Evolutionary conservation across 2,329 filamentous ascomycete species (phyloP).

Genomic region (Penicillium psychrosexuale): DNA sequence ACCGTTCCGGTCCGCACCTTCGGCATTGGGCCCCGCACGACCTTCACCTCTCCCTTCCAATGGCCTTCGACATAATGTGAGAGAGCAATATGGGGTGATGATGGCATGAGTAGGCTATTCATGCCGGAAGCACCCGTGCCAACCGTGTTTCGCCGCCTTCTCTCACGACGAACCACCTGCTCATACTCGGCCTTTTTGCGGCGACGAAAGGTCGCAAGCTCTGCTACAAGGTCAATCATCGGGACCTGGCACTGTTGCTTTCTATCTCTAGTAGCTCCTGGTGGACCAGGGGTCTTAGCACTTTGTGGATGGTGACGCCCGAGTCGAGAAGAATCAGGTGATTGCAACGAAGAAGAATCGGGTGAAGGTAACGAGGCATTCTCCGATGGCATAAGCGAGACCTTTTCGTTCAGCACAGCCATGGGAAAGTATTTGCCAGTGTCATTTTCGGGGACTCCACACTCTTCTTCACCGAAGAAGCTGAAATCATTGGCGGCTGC

Average conservation of each 20-base stretch:
- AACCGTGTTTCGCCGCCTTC: constrained; percentile 26
- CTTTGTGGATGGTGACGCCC: constrained; percentile 11
- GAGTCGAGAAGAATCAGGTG: constrained; percentile 13
- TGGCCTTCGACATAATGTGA: constrained; percentile 52
- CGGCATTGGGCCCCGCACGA: constrained; percentile 48
- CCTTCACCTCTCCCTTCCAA: constrained; percentile 59
- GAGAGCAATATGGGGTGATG: constrained; percentile 26
- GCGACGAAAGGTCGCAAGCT: constrained; percentile 54
- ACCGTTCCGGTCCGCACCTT: constrained; percentile 45
- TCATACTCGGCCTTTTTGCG: constrained; percentile 52
- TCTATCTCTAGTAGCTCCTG: constrained; percentile 2
- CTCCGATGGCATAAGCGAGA: constrained; percentile 39
- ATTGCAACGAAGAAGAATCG: constrained; percentile 15
- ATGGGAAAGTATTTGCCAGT: constrained; percentile 46
- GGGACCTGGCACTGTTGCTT: constrained; percentile 14
- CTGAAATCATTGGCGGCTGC: constrained; percentile 60
- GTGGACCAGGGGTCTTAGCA: not conserved
- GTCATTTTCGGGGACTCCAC: constrained; percentile 48
- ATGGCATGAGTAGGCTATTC: constrained; percentile 1
- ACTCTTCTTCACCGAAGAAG: constrained; percentile 59
- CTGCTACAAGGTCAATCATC: constrained; percentile 51
- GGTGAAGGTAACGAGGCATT: constrained; percentile 23
- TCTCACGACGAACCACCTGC: constrained; percentile 26
- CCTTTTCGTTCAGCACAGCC: constrained; percentile 43
- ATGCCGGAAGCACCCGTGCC: constrained; percentile 18